A percentile compares a stretch with the other conserved stretches of the same genome.
Evolutionary conservation across 1,139 yeast species (phyloP).

Genomic region (Arxiozyma bovina): DNA sequence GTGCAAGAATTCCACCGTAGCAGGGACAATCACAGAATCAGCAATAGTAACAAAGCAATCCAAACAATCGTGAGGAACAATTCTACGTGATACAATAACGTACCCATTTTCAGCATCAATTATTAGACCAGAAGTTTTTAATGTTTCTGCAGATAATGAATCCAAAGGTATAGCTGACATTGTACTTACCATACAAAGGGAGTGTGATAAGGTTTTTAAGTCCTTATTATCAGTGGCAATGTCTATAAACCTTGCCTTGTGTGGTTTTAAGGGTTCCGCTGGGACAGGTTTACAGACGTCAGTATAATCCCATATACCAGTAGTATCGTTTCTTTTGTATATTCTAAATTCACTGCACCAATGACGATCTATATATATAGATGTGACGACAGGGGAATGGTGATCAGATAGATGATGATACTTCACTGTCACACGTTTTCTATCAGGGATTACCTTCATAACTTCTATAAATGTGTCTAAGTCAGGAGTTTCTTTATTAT

Average conservation of each 20-base stretch:
- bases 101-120: conserved; percentile 74
- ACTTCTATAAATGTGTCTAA: conserved; percentile 70
- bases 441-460: conserved; percentile 70
- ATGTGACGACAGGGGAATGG: conserved; percentile 57
- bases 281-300: conserved; percentile 60
- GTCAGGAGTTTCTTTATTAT: conserved; percentile 64
- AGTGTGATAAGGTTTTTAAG: conserved; percentile 46
- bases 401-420: conserved; percentile 76
- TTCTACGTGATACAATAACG: conserved; percentile 67
- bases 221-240: conserved; percentile 52
- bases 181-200: conserved; percentile 62
- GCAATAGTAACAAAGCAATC: conserved; percentile 76
- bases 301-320: conserved; percentile 84
- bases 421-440: conserved; percentile 58
- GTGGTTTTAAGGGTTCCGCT: conserved; percentile 43
- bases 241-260: conserved; percentile 61
- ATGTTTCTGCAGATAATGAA: conserved; percentile 55
- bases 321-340: conserved; percentile 67
- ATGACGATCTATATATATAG: conserved; percentile 71
- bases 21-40: conserved; percentile 77
- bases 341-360: conserved; percentile 68
- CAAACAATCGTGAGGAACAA: conserved; percentile 78
- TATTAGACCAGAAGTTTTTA: conserved; percentile 67
- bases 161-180: conserved; percentile 64
- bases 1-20: conserved; percentile 71